A percentile compares a stretch with the other conserved stretches of the same genome.
phyloP scores from a whole-genome alignment of 352 stramenopile genomes.

The Globisporangium recalcitrans region DNA sequence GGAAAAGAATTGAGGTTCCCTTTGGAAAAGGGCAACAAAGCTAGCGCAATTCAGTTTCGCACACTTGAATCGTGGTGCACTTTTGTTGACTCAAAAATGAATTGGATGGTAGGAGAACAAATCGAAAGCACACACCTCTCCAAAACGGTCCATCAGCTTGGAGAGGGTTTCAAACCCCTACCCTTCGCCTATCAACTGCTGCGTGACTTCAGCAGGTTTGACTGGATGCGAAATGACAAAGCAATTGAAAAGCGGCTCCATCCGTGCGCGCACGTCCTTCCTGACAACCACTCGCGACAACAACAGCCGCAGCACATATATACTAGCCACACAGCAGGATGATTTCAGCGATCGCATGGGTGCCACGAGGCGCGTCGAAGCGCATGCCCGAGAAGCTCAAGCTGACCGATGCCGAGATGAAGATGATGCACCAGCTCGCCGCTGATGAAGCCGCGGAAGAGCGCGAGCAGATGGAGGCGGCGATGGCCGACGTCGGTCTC shows the following conservation, averaged over 20 bases:
- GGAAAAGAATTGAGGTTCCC: too few relatives aligned
- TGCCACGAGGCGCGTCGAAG: slow-evolving; percentile 46
- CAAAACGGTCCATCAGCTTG: not conserved
- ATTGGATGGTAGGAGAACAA: not conserved
- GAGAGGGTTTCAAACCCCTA: not conserved
- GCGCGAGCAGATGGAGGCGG: slow-evolving; percentile 45
- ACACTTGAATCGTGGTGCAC: too few relatives aligned
- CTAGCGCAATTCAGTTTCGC: not conserved
- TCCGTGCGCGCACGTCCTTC: not conserved
- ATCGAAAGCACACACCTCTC: not conserved
- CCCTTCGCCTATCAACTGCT: not conserved
- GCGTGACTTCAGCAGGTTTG: slow-evolving; percentile 13
- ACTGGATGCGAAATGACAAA: slow-evolving; percentile 15
- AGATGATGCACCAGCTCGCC: slow-evolving; percentile 74
- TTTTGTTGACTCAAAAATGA: too few relatives aligned
- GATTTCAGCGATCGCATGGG: slow-evolving; percentile 60
- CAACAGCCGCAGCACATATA: not conserved
- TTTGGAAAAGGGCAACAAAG: not conserved
- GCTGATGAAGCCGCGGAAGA: slow-evolving; percentile 70
- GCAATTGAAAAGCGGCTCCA: slow-evolving; percentile 12
- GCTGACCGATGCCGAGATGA: slow-evolving; percentile 75
- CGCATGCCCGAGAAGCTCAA: slow-evolving; percentile 82
- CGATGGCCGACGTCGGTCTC: slow-evolving; percentile 44
- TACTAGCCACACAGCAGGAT: slow-evolving; percentile 23
- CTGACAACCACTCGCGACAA: not conserved